These are phyloP conservation scores for Stereum hirsutum DNA, from an alignment of 1,284 basidiomycete genomes.

Conservation along the genomic window DNA sequence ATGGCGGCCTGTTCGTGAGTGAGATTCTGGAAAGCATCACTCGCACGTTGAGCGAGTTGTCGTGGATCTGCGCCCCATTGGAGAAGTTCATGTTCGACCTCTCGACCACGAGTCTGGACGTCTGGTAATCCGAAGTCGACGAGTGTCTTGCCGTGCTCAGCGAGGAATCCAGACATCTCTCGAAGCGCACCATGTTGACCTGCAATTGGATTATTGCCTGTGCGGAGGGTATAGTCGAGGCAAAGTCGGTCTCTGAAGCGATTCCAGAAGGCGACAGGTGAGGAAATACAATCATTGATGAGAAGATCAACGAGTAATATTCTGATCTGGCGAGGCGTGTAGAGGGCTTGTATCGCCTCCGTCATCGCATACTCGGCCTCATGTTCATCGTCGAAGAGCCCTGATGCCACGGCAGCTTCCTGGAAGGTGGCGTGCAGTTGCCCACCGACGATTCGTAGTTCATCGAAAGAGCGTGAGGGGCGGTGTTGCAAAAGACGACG, in stretches of 20 bases:
- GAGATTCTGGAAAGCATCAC: background rate
- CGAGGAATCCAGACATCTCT: slow-evolving; percentile 14
- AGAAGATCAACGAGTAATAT: slow-evolving; percentile 15
- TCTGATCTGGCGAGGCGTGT: slow-evolving; percentile 13
- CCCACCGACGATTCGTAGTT: slow-evolving; percentile 17
- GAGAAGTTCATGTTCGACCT: background rate
- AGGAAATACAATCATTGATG: slow-evolving; percentile 11
- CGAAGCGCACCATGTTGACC: slow-evolving; percentile 16
- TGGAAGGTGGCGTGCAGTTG: slow-evolving; percentile 16
- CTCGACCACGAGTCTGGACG: background rate
- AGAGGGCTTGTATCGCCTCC: slow-evolving; percentile 12
- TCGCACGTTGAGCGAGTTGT: background rate
- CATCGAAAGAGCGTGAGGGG: slow-evolving; percentile 15
- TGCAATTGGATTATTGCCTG: background rate
- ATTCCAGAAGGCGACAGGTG: slow-evolving; percentile 12
- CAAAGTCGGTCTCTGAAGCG: slow-evolving; percentile 1
- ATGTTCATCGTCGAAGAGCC: slow-evolving; percentile 18
- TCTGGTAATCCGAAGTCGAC: background rate
- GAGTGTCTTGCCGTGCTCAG: slow-evolving; percentile 15
- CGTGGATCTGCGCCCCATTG: background rate
- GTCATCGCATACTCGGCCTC: slow-evolving; percentile 14
- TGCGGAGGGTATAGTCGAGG: slow-evolving; percentile 6
- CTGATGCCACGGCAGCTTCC: slow-evolving; percentile 18
- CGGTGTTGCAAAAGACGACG: slow-evolving; percentile 16
- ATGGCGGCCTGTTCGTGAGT: background rate